Conservation (phyloP, 1,284 basidiomycete genomes). For the Tilletia caries region DNA sequence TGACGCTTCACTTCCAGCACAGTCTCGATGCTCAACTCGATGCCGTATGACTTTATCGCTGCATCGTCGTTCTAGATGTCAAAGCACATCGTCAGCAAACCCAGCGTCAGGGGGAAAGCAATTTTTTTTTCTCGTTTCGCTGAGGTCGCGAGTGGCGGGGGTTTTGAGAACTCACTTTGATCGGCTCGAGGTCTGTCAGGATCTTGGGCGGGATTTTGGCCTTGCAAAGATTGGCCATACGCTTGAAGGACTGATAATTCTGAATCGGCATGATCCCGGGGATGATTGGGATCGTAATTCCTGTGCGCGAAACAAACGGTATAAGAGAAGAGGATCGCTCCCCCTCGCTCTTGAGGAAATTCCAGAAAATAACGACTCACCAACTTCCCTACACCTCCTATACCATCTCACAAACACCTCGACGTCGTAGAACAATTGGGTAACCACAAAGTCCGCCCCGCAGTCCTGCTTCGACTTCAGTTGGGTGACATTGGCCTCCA, state of each 20-base stretch:
- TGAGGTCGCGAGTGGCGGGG: too few species aligned
- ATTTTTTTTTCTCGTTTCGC: too few species aligned
- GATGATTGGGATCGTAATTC: constrained; percentile 84
- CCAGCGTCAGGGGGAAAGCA: too few species aligned
- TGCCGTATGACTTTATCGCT: constrained; percentile 82
- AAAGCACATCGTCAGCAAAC: too few species aligned
- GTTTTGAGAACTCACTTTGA: constrained; percentile 62
- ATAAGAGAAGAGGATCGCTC: too few species aligned
- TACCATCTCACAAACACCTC: constrained; percentile 56
- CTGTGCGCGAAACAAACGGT: constrained; percentile 55
- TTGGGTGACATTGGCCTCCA: constrained; percentile 59
- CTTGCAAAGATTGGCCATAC: constrained; percentile 83
- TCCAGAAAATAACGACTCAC: constrained; percentile 1
- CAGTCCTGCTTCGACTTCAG: constrained; percentile 89
- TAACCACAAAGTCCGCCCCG: constrained; percentile 92
- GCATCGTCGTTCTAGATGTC: constrained; percentile 67
- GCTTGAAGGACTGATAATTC: constrained; percentile 85
- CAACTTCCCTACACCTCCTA: constrained; percentile 25
- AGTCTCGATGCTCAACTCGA: constrained; percentile 63
- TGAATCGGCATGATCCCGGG: constrained; percentile 98
- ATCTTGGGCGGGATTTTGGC: constrained; percentile 72
- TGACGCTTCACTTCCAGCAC: constrained; percentile 55
- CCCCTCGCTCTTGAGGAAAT: too few species aligned
- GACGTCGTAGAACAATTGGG: constrained; percentile 95
- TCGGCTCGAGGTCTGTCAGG: constrained; percentile 69